Percentiles rank a stretch among this genome's conserved stretches.
Conservation (phyloP, 306 rosid genomes). For the Ceratonia siliqua region DNA sequence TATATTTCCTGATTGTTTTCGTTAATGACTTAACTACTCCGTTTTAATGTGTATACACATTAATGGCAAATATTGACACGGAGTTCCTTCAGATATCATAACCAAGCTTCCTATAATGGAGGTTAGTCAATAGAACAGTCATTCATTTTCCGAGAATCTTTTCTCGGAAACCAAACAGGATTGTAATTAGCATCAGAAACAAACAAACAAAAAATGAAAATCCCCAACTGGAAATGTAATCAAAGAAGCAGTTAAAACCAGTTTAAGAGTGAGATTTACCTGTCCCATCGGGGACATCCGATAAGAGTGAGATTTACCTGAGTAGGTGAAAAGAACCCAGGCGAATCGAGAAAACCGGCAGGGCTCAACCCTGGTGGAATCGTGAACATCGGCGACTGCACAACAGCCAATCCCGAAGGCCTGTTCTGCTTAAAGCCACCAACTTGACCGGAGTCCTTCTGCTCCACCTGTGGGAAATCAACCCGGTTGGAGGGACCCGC, state of each 20-base stretch:
- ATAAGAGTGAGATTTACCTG: conserved; percentile 46
- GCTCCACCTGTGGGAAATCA: conserved; percentile 29
- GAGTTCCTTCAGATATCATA: neutral
- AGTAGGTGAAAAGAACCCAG: conserved; percentile 50
- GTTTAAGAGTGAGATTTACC: conserved; percentile 36
- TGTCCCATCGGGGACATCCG: too few species aligned
- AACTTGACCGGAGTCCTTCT: conserved; percentile 21
- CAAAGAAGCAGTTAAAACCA: neutral
- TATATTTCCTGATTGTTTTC: neutral
- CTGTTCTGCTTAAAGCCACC: conserved; percentile 35
- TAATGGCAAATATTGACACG: neutral
- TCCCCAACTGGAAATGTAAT: neutral
- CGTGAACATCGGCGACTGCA: conserved; percentile 37
- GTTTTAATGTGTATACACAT: neutral
- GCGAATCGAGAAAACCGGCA: conserved; percentile 45
- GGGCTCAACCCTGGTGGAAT: conserved; percentile 32
- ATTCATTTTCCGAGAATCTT: neutral
- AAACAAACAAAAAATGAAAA: neutral
- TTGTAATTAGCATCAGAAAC: too few species aligned
- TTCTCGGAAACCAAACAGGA: neutral
- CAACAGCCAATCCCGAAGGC: conserved; percentile 26
- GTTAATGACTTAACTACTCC: neutral
- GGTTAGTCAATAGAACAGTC: neutral
- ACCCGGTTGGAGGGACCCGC: neutral
- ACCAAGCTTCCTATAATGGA: neutral